These are phyloP conservation scores for Simmondsia chinensis DNA, from an alignment of 148 eudicot species.

Conservation along the genomic window DNA sequence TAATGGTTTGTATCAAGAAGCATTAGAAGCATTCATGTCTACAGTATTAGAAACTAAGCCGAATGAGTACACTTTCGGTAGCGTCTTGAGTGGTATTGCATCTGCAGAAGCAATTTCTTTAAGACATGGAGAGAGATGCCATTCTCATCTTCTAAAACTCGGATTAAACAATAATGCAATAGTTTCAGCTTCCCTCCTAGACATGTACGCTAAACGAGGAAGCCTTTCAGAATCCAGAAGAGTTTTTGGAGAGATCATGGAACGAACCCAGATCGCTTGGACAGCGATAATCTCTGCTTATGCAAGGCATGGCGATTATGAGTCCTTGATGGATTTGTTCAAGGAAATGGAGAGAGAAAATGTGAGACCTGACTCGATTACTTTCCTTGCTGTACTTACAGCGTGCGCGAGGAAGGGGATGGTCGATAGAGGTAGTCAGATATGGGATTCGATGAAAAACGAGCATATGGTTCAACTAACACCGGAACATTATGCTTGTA, in stretches of 20 bases:
- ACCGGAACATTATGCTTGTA: constrained; percentile 65
- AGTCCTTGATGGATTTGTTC: constrained; percentile 56
- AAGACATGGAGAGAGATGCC: constrained; percentile 64
- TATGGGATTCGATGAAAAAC: constrained; percentile 56
- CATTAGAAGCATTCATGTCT: constrained; percentile 39
- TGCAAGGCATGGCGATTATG: constrained; percentile 81
- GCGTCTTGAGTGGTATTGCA: constrained; percentile 69
- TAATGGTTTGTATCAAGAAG: constrained; percentile 52
- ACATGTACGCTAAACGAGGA: constrained; percentile 92
- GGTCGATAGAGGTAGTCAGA: constrained; percentile 56
- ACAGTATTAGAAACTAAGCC: constrained; percentile 43
- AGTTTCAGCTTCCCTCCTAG: constrained; percentile 66
- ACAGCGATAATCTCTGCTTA: constrained; percentile 86
- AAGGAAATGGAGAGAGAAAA: constrained; percentile 44
- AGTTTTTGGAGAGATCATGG: constrained; percentile 39
- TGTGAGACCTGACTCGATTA: constrained; percentile 62
- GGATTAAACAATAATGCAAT: constrained; percentile 48
- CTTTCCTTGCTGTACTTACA: constrained; percentile 68
- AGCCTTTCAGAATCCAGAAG: constrained; percentile 54
- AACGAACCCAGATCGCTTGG: constrained; percentile 73
- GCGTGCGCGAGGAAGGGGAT: constrained; percentile 85
- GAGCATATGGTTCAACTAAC: constrained; percentile 46
- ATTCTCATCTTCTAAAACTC: constrained; percentile 46
- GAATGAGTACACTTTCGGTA: constrained; percentile 69
- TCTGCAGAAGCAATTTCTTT: constrained; percentile 67